These are phyloP conservation scores for Lasiodiplodia theobromae DNA, from an alignment of 2,329 filamentous ascomycete genomes.

Conservation along the genomic window DNA sequence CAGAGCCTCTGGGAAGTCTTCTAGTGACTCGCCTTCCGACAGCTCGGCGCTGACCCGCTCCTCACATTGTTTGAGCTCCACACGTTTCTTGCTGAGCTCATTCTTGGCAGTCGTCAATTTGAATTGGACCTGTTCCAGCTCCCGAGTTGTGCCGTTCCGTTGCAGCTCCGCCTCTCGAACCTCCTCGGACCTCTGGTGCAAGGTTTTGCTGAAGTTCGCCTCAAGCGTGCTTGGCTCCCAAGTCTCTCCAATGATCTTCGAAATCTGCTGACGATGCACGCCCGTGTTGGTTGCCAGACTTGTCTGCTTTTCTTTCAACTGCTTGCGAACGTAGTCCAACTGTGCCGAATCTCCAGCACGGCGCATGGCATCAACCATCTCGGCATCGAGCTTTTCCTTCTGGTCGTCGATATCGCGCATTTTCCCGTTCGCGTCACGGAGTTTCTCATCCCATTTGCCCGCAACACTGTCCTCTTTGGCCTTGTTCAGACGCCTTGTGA, in stretches of 20 bases:
- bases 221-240: slow-evolving; percentile 79
- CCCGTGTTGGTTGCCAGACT: slow-evolving; percentile 79
- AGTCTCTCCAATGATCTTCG: slow-evolving; percentile 65
- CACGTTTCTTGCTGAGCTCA: slow-evolving; percentile 68
- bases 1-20: slow-evolving; percentile 60
- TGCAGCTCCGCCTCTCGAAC: slow-evolving; percentile 71
- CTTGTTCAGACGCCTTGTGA: slow-evolving; percentile 67
- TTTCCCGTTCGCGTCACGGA: slow-evolving; percentile 70
- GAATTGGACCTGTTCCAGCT: slow-evolving; percentile 79
- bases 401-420: slow-evolving; percentile 75
- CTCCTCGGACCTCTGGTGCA: slow-evolving; percentile 64
- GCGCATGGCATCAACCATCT: slow-evolving; percentile 82
- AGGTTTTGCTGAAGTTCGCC: slow-evolving; percentile 68
- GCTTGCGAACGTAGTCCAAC: slow-evolving; percentile 82
- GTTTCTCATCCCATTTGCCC: slow-evolving; percentile 73
- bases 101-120: slow-evolving; percentile 71
- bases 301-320: slow-evolving; percentile 74
- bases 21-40: slow-evolving; percentile 40
- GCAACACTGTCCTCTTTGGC: slow-evolving; percentile 69
- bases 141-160: slow-evolving; percentile 73
- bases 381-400: slow-evolving; percentile 74
- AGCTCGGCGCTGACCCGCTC: slow-evolving; percentile 59
- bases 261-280: slow-evolving; percentile 76
- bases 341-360: slow-evolving; percentile 83
- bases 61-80: slow-evolving; percentile 69